These are phyloP conservation scores for Corymbia citriodora DNA, from an alignment of 441 rosid genomes.

Conservation along the genomic window DNA sequence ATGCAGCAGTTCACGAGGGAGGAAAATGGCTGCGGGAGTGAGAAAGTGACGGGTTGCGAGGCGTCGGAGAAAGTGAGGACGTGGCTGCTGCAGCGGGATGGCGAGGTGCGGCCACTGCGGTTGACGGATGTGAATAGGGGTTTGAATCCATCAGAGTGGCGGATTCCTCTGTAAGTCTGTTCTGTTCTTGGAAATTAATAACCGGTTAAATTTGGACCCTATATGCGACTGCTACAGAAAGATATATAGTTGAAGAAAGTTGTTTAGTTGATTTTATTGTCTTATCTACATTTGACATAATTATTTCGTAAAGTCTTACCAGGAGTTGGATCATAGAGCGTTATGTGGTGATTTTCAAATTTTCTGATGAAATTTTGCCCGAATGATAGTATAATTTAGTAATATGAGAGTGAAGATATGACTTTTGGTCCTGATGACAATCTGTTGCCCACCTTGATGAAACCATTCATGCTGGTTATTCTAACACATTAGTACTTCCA, in stretches of 20 bases:
- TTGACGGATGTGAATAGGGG: slow-evolving; percentile 56
- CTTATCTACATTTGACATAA: background rate
- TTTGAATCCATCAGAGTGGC: slow-evolving; percentile 49
- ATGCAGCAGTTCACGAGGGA: slow-evolving; percentile 41
- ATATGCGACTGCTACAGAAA: background rate
- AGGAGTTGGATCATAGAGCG: background rate
- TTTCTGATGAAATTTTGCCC: background rate
- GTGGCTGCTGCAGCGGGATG: slow-evolving; percentile 56
- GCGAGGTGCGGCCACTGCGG: slow-evolving; percentile 41
- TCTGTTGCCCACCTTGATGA: background rate
- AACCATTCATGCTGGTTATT: background rate
- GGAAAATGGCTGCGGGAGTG: slow-evolving; percentile 16
- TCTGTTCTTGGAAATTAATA: background rate
- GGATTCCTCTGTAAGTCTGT: slow-evolving; percentile 60
- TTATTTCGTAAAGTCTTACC: background rate
- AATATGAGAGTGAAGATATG: background rate
- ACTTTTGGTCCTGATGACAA: background rate
- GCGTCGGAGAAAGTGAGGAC: slow-evolving; percentile 35
- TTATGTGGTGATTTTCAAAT: background rate
- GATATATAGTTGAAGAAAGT: background rate
- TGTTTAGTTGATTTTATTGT: background rate
- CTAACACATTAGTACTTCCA: background rate
- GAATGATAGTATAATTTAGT: background rate
- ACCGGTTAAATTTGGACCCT: background rate
- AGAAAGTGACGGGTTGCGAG: slow-evolving; percentile 29